phyloP scores from a whole-genome alignment of 1,284 basidiomycete genomes.

The Porogramme epimiltina region DNA sequence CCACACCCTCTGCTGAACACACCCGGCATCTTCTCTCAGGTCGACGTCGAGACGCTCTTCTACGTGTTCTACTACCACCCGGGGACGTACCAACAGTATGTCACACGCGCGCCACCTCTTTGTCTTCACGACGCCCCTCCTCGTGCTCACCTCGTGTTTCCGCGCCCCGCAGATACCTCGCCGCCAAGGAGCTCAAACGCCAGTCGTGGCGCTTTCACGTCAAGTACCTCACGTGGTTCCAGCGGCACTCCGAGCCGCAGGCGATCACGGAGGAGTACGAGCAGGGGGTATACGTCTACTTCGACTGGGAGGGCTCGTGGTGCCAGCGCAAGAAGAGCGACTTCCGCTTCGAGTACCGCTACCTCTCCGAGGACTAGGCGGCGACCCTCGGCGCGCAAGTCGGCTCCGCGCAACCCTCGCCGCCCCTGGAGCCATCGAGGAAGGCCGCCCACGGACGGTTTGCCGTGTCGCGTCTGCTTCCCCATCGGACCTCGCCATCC shows the following conservation, averaged over 20 bases:
- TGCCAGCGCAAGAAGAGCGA: slow-evolving; percentile 98
- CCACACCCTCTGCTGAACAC: slow-evolving; percentile 85
- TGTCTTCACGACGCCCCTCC: not conserved
- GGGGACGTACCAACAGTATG: slow-evolving; percentile 95
- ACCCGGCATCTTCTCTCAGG: slow-evolving; percentile 85
- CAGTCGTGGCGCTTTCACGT: slow-evolving; percentile 99
- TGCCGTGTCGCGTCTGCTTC: no score
- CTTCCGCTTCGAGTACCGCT: slow-evolving; percentile 95
- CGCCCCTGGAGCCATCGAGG: no score
- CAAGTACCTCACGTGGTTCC: slow-evolving; percentile 99
- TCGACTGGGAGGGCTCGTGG: slow-evolving; percentile 98
- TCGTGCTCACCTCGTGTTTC: not conserved
- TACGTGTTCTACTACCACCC: slow-evolving; percentile 99
- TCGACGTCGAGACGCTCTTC: slow-evolving; percentile 97
- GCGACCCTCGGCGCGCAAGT: not conserved
- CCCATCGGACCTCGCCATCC: no score
- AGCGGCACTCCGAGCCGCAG: slow-evolving; percentile 97
- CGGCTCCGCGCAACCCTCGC: no score
- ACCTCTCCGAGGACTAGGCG: slow-evolving; percentile 81
- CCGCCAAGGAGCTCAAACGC: slow-evolving; percentile 95
- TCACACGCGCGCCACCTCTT: slow-evolving; percentile 9
- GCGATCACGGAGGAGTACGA: slow-evolving; percentile 99
- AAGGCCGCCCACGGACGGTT: no score
- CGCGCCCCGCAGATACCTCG: slow-evolving; percentile 71
- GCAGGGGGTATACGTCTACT: slow-evolving; percentile 97